These are phyloP conservation scores for Aegilops longissima DNA, from an alignment of 176 grass and related monocot genomes.

Conservation along the genomic window DNA sequence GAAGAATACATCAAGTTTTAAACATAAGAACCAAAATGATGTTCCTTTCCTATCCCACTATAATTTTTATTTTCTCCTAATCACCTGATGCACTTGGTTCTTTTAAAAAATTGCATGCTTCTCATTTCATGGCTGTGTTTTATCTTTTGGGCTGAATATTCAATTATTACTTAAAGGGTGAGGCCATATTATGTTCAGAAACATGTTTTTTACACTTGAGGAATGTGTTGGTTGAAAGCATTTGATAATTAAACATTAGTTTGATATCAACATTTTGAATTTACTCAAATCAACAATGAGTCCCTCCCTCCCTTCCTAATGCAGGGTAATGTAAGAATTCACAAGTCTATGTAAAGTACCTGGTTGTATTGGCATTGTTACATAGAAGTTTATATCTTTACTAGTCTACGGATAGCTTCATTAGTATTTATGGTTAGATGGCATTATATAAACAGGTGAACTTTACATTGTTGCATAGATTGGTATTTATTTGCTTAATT, in stretches of 20 bases:
- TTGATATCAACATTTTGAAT: neutral
- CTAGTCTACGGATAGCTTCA: constrained; percentile 5
- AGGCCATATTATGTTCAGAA: constrained; percentile 11
- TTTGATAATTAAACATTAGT: neutral
- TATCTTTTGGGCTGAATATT: constrained; percentile 9
- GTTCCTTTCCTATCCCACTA: neutral
- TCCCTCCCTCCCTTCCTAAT: neutral
- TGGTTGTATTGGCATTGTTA: constrained; percentile 27
- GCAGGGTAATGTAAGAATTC: neutral
- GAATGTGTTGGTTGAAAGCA: constrained; percentile 3
- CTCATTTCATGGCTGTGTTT: constrained; percentile 1
- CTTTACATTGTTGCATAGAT: constrained; percentile 20
- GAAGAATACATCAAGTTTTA: neutral
- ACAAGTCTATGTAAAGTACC: neutral
- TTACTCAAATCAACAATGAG: neutral
- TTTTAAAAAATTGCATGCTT: neutral
- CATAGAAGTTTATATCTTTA: constrained; percentile 1
- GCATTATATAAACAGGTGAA: constrained; percentile 6
- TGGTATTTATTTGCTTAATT: constrained; percentile 20
- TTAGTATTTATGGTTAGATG: neutral
- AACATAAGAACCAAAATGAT: constrained; percentile 24
- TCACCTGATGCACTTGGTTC: constrained; percentile 17
- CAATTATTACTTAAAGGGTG: neutral
- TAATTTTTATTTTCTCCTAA: neutral
- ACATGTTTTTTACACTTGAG: constrained; percentile 13